Conservation (phyloP, 768 basidiomycete genomes). For the Trametes maxima region DNA sequence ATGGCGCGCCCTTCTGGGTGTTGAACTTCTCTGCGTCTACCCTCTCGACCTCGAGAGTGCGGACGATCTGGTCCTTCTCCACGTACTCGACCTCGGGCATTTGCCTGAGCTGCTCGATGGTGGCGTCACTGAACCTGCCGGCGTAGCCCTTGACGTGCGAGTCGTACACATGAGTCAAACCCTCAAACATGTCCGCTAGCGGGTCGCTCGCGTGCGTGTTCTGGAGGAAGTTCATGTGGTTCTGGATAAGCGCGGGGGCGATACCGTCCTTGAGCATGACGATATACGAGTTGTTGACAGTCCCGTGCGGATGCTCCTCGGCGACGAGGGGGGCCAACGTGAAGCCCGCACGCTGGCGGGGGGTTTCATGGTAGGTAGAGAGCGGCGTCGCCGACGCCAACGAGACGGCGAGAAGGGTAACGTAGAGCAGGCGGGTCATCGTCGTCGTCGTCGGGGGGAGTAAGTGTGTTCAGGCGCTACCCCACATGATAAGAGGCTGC, state of each 20-base stretch:
- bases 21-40: conserved; percentile 16
- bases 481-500: conserved; percentile 25
- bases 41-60: conserved; percentile 51
- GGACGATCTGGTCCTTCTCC: conserved; percentile 94
- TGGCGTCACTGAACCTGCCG: conserved; percentile 70
- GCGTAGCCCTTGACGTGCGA: conserved; percentile 77
- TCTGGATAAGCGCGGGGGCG: conserved; percentile 56
- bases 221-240: conserved; percentile 80
- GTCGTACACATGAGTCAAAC: conserved; percentile 77
- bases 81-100: conserved; percentile 91
- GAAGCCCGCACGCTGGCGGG: conserved; percentile 45
- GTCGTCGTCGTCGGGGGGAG: conserved; percentile 28
- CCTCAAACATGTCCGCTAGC: conserved; percentile 51
- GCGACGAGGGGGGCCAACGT: conserved; percentile 62
- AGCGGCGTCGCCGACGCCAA: conserved; percentile 47
- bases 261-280: conserved; percentile 81
- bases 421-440: conserved; percentile 33
- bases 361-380: conserved; percentile 43
- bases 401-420: conserved; percentile 42
- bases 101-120: conserved; percentile 74
- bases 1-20: conserved; percentile 74
- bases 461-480: not conserved
- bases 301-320: conserved; percentile 64
- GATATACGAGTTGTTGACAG: conserved; percentile 92
- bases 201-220: conserved; percentile 58